phyloP scores from a whole-genome alignment of 2,329 filamentous ascomycete genomes.

The Xylariaceae sp. region DNA sequence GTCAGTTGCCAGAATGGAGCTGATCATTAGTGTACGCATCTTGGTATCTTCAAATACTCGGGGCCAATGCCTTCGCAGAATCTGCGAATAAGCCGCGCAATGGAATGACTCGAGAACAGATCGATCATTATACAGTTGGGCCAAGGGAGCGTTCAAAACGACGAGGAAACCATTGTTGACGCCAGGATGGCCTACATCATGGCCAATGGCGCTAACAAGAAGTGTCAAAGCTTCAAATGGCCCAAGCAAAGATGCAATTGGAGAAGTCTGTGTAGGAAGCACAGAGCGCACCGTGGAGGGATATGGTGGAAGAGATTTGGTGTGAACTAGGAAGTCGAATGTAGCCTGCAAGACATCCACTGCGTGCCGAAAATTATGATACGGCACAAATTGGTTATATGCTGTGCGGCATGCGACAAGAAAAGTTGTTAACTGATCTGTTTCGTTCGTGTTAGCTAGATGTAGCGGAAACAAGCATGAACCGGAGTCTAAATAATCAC shows the following conservation, averaged over 20 bases:
- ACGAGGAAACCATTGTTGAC: conserved; percentile 98
- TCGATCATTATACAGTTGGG: conserved; percentile 94
- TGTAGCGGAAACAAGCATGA: conserved; percentile 31
- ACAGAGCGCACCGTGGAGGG: conserved; percentile 46
- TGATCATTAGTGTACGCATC: conserved; percentile 92
- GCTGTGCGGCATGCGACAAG: conserved; percentile 86
- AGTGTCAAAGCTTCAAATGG: conserved; percentile 90
- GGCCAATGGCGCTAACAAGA: conserved; percentile 93
- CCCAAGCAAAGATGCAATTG: conserved; percentile 76
- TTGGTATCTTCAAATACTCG: conserved; percentile 76
- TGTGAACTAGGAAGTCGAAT: conserved; percentile 84
- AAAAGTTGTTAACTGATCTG: conserved; percentile 83
- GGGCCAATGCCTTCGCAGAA: conserved; percentile 91
- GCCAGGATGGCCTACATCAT: conserved; percentile 95
- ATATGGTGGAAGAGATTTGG: conserved; percentile 77
- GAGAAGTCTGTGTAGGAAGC: conserved; percentile 55
- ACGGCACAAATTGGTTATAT: conserved; percentile 96
- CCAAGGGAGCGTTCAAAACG: conserved; percentile 87
- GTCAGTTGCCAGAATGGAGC: conserved; percentile 95
- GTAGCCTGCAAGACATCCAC: conserved; percentile 94
- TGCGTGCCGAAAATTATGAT: conserved; percentile 98
- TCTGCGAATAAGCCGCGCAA: conserved; percentile 95
- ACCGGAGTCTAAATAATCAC: conserved; percentile 35
- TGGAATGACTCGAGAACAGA: conserved; percentile 98
- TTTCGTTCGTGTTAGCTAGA: conserved; percentile 47